phyloP scores from a whole-genome alignment of 139 green algal species.

The Ettlia oleoabundans region DNA sequence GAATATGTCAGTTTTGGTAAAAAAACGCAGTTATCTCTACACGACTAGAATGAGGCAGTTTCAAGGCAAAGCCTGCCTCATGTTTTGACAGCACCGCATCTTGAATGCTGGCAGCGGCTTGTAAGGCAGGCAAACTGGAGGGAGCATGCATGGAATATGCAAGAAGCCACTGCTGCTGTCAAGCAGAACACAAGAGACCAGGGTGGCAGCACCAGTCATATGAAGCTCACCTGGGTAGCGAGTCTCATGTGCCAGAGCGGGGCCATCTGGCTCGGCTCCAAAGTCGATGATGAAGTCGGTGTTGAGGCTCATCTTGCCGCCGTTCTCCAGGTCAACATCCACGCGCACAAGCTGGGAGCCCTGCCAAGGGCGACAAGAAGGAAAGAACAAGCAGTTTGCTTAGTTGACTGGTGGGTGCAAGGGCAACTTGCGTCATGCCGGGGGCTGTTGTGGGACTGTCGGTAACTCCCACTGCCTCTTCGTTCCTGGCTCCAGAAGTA shows the following conservation, averaged over 20 bases:
- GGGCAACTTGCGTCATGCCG: not conserved
- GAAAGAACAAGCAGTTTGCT: not conserved
- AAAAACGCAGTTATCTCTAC: not conserved
- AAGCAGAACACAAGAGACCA: slow-evolving; percentile 28
- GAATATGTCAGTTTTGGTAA: too few relatives aligned
- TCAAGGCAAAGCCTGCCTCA: too few relatives aligned
- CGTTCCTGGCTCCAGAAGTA: too few relatives aligned
- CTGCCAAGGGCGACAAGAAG: not conserved
- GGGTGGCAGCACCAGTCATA: not conserved
- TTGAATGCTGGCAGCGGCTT: too few relatives aligned
- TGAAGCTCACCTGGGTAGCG: slow-evolving; percentile 69
- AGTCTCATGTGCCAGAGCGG: slow-evolving; percentile 81
- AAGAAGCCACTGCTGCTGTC: too few relatives aligned
- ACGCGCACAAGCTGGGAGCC: slow-evolving; percentile 74
- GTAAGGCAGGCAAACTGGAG: too few relatives aligned
- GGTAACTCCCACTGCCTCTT: too few relatives aligned
- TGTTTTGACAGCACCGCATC: too few relatives aligned
- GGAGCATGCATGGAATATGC: too few relatives aligned
- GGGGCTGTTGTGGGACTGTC: not conserved
- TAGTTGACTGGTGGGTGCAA: not conserved
- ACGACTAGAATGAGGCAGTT: not conserved
- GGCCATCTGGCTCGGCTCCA: slow-evolving; percentile 78
- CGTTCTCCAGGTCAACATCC: slow-evolving; percentile 78
- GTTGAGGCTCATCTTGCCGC: slow-evolving; percentile 49
- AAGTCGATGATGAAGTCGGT: slow-evolving; percentile 69